Evolutionary conservation across 371 early-diverging fungal species (phyloP).

Genomic region (Apophysomyces trapeziformis): DNA sequence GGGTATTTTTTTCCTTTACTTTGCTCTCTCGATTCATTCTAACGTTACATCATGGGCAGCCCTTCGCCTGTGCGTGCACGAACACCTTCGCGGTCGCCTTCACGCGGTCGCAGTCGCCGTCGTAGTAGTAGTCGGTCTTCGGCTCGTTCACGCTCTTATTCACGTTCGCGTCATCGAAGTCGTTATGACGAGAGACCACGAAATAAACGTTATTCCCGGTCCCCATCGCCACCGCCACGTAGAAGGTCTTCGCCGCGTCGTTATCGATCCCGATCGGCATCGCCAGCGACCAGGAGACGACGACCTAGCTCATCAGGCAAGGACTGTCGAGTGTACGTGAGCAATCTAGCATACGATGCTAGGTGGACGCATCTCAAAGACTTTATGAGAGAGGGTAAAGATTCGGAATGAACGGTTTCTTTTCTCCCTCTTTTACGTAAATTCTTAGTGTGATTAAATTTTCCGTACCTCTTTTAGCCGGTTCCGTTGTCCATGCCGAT

Average conservation of each 20-base stretch:
- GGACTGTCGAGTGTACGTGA: slow-evolving; percentile 67
- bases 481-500: slow-evolving; percentile 73
- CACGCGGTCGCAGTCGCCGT: slow-evolving; percentile 7
- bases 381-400: slow-evolving; percentile 78
- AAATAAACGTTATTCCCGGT: slow-evolving; percentile 23
- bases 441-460: neutral
- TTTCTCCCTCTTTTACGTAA: neutral
- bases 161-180: slow-evolving; percentile 18
- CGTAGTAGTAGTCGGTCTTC: slow-evolving; percentile 5
- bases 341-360: slow-evolving; percentile 69
- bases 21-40: slow-evolving; percentile 7
- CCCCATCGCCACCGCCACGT: slow-evolving; percentile 20
- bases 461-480: slow-evolving; percentile 44
- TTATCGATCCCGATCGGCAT: slow-evolving; percentile 22
- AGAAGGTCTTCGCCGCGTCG: slow-evolving; percentile 17
- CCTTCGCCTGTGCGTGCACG: slow-evolving; percentile 12
- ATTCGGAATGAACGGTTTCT: neutral
- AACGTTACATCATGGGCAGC: slow-evolving; percentile 6
- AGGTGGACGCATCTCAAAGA: slow-evolving; percentile 72
- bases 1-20: neutral
- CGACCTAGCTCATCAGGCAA: slow-evolving; percentile 17
- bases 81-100: slow-evolving; percentile 15
- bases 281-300: slow-evolving; percentile 12
- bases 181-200: slow-evolving; percentile 16
- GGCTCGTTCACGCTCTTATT: slow-evolving; percentile 6